phyloP scores from a whole-genome alignment of 345 rosid genomes.

The Gossypium mustelinum region DNA sequence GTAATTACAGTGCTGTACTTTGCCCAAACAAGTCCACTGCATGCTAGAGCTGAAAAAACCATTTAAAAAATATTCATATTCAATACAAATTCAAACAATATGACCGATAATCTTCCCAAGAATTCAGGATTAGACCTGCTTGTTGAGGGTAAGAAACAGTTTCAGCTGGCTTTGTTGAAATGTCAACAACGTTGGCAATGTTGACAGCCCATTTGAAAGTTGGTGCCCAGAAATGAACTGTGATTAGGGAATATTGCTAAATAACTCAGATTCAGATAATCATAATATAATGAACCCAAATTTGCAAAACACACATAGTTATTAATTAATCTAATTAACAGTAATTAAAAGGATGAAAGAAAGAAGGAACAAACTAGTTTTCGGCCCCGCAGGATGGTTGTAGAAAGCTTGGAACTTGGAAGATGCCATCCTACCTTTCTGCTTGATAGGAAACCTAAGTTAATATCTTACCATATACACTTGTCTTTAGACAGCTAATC shows the following conservation, averaged over 20 bases:
- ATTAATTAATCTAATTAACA: not conserved
- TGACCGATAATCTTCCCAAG: too few species aligned
- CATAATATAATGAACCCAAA: not conserved
- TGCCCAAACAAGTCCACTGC: constrained; percentile 28
- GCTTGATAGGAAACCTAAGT: too few species aligned
- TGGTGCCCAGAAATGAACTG: constrained; percentile 53
- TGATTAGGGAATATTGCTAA: not conserved
- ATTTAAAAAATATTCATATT: too few species aligned
- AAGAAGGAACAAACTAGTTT: constrained; percentile 32
- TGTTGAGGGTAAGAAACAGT: constrained; percentile 48
- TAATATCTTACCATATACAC: too few species aligned
- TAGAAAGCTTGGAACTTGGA: constrained; percentile 38
- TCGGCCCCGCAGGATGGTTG: constrained; percentile 50
- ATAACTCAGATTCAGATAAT: too few species aligned
- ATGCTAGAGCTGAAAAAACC: constrained; percentile 18
- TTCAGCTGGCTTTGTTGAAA: constrained; percentile 48
- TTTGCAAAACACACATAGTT: not conserved
- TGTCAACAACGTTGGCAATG: constrained; percentile 49
- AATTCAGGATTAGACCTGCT: constrained; percentile 21
- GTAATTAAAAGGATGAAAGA: not conserved
- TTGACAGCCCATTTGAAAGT: constrained; percentile 53
- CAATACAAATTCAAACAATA: too few species aligned
- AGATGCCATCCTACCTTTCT: not conserved
- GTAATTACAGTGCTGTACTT: constrained; percentile 25
- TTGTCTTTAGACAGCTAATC: not conserved